Evolutionary conservation across 2,329 filamentous ascomycete species (phyloP).

Genomic region (Curvularia sp.): DNA sequence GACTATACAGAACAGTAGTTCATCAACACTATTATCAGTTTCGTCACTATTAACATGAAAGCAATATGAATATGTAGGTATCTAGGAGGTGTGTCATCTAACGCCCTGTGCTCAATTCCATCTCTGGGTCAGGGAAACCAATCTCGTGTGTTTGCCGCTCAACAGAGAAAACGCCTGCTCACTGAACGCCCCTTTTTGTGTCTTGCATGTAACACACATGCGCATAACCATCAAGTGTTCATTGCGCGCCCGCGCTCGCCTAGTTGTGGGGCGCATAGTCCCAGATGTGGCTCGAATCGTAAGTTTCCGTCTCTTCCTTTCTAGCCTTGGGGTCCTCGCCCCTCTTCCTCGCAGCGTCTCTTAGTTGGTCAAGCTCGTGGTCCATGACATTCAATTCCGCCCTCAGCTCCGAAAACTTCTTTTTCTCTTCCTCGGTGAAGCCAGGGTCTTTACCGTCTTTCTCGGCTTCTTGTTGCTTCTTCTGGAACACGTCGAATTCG

Average conservation of each 20-base stretch:
- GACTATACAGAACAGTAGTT: background rate
- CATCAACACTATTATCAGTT: background rate
- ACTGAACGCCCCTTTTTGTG: constrained; percentile 12
- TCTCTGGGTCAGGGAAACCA: background rate
- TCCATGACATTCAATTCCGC: constrained; percentile 35
- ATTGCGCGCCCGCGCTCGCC: constrained; percentile 1
- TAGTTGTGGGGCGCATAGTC: constrained; percentile 43
- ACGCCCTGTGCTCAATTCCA: background rate
- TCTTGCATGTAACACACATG: background rate
- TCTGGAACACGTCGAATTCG: constrained; percentile 51
- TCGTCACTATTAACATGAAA: background rate
- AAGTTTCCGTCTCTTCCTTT: constrained; percentile 45
- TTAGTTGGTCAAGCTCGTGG: constrained; percentile 34
- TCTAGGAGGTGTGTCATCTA: constrained; percentile 1
- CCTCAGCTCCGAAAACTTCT: constrained; percentile 31
- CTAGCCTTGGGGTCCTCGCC: constrained; percentile 43
- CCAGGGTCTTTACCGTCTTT: constrained; percentile 34
- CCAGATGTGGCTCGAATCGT: constrained; percentile 46
- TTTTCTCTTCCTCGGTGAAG: constrained; percentile 31
- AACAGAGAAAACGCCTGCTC: constrained; percentile 21
- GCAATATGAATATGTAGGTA: constrained; percentile 1
- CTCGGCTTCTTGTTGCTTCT: constrained; percentile 46
- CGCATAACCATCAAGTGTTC: background rate
- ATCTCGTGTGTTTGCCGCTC: background rate
- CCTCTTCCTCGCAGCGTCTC: constrained; percentile 43